Evolutionary conservation across 805 yeast genomes (phyloP).

Genomic region (Metschnikowia continentalis): DNA sequence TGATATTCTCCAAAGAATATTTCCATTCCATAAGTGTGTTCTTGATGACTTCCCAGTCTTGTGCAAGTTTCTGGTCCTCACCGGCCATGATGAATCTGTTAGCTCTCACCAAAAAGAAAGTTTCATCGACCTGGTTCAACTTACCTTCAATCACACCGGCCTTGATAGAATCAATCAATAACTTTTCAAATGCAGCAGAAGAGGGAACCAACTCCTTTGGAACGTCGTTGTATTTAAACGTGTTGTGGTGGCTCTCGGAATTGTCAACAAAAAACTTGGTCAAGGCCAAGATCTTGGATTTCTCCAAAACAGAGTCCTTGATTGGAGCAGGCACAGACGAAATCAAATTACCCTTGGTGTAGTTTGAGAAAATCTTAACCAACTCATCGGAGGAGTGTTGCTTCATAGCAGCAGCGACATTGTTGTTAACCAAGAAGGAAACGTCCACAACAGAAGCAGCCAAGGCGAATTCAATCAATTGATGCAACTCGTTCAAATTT

Average conservation of each 20-base stretch:
- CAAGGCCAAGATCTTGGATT: constrained; percentile 39
- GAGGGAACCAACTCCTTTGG: constrained; percentile 28
- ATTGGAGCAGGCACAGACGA: constrained; percentile 20
- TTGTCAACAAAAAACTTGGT: constrained; percentile 33
- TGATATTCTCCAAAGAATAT: constrained; percentile 36
- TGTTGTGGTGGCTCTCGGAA: constrained; percentile 22
- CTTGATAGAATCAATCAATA: constrained; percentile 40
- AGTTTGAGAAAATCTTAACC: constrained; percentile 27
- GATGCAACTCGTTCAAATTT: constrained; percentile 23
- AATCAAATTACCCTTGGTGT: constrained; percentile 34
- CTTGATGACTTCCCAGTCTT: constrained; percentile 36
- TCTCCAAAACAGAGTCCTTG: constrained; percentile 26
- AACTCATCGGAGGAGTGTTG: constrained; percentile 25
- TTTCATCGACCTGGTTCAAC: constrained; percentile 40
- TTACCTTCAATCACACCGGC: constrained; percentile 44
- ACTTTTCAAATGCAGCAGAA: constrained; percentile 33
- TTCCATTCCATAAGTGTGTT: constrained; percentile 37
- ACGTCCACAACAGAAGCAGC: constrained; percentile 35
- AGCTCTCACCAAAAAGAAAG: constrained; percentile 38
- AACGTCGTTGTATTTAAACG: constrained; percentile 35
- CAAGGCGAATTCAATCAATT: constrained; percentile 35
- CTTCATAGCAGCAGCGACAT: constrained; percentile 32
- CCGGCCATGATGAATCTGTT: constrained; percentile 40
- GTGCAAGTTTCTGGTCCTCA: constrained; percentile 25
- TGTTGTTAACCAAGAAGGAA: constrained; percentile 39